Conservation (phyloP, 164 flowering plant species). For the Tinospora cordifolia region DNA sequence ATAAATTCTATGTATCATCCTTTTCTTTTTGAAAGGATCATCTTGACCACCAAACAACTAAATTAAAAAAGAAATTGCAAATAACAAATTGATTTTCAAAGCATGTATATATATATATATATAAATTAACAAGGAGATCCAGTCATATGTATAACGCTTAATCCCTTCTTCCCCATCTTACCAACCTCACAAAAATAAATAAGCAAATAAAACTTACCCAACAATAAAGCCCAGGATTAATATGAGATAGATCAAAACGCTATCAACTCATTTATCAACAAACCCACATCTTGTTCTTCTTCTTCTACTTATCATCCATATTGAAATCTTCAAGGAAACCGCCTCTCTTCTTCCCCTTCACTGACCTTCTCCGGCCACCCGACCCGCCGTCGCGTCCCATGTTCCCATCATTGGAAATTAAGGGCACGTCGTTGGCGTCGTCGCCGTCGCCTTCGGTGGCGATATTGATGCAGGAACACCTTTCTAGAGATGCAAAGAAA, state of each 20-base stretch:
- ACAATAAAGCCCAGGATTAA: not conserved
- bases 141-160: not conserved
- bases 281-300: not conserved
- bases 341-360: constrained; percentile 38
- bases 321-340: constrained; percentile 18
- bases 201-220: not conserved
- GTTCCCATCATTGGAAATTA: constrained; percentile 48
- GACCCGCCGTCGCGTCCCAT: constrained; percentile 13
- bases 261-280: not conserved
- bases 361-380: constrained; percentile 22
- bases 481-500: constrained; percentile 62
- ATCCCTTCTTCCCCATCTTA: constrained; percentile 7
- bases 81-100: too few relatives aligned
- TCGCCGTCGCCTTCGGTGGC: constrained; percentile 51
- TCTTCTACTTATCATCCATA: constrained; percentile 11
- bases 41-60: too few relatives aligned
- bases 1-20: too few relatives aligned
- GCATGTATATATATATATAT: too few relatives aligned
- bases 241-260: not conserved
- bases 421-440: constrained; percentile 46
- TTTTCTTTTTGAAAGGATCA: too few relatives aligned
- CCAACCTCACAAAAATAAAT: not conserved
- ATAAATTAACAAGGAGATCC: not conserved
- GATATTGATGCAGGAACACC: constrained; percentile 67
- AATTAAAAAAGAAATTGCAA: too few relatives aligned